Evolutionary conservation across 2,329 filamentous ascomycete species (phyloP).

Genomic region (Apiospora phragmitis): DNA sequence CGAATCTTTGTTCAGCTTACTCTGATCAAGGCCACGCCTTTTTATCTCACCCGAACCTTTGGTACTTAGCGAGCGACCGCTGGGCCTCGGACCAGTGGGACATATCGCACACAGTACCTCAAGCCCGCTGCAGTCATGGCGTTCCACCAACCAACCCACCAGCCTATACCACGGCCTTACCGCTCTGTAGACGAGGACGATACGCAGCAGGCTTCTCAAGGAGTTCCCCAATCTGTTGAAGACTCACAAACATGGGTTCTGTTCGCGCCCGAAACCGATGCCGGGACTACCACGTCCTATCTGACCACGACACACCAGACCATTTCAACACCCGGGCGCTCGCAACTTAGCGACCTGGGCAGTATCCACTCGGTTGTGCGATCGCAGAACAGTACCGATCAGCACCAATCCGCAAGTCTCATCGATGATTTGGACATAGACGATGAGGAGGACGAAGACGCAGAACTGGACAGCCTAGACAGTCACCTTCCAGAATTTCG

Average conservation of each 20-base stretch:
- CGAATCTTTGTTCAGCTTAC: neutral
- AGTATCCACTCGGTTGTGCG: slow-evolving; percentile 71
- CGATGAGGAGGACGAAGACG: slow-evolving; percentile 62
- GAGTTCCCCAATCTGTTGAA: slow-evolving; percentile 45
- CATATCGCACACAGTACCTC: neutral
- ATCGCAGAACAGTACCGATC: slow-evolving; percentile 53
- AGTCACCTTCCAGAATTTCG: slow-evolving; percentile 89
- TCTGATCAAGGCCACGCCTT: neutral
- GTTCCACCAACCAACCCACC: slow-evolving; percentile 61
- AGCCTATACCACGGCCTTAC: slow-evolving; percentile 49
- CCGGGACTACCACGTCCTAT: slow-evolving; percentile 62
- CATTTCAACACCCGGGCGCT: slow-evolving; percentile 67
- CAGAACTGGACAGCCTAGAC: slow-evolving; percentile 89
- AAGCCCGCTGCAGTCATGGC: slow-evolving; percentile 43
- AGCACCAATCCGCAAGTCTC: slow-evolving; percentile 39
- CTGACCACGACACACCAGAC: slow-evolving; percentile 67
- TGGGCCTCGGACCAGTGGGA: slow-evolving; percentile 10
- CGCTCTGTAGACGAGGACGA: slow-evolving; percentile 42
- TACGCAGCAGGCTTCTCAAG: slow-evolving; percentile 33
- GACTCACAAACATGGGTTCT: slow-evolving; percentile 95
- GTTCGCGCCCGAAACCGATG: slow-evolving; percentile 74
- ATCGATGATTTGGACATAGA: slow-evolving; percentile 44
- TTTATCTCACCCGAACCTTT: neutral
- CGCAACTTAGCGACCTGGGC: slow-evolving; percentile 76
- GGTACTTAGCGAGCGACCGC: neutral